These are phyloP conservation scores for Ceratocystis lukuohia DNA, from an alignment of 2,329 filamentous ascomycete species.

Conservation along the genomic window DNA sequence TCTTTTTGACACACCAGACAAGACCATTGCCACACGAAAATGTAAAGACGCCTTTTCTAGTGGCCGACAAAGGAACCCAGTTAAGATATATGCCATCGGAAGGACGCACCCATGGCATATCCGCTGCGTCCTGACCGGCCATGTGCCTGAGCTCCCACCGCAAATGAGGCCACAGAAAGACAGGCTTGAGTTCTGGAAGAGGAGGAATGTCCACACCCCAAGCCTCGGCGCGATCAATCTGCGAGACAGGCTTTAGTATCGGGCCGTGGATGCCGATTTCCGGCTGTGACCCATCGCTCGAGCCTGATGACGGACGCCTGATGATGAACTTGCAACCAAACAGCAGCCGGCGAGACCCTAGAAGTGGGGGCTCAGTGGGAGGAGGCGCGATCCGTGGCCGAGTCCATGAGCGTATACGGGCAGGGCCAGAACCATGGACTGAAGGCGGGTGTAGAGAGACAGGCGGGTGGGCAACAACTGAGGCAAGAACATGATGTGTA, in stretches of 20 bases:
- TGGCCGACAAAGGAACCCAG: background rate
- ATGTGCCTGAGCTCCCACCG: background rate
- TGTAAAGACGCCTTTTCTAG: background rate
- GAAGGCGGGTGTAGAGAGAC: background rate
- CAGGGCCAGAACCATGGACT: background rate
- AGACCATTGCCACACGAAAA: background rate
- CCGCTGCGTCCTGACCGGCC: background rate
- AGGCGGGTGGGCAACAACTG: background rate
- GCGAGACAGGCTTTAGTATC: background rate
- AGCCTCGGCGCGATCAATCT: background rate
- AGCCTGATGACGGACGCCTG: background rate
- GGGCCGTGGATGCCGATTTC: slow-evolving; percentile 1
- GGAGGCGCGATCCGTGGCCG: background rate
- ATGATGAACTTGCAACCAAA: slow-evolving; percentile 8
- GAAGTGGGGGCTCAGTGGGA: background rate
- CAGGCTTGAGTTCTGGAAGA: background rate
- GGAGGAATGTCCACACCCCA: background rate
- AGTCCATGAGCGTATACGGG: background rate
- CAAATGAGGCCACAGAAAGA: background rate
- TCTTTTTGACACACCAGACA: slow-evolving; percentile 1
- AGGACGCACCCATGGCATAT: background rate
- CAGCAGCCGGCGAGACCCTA: background rate
- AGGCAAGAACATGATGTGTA: background rate
- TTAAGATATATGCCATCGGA: background rate
- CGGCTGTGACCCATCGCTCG: background rate